Evolutionary conservation across 805 yeast species (phyloP), one percentile per base, ranked within the genome.

Genomic region (Myxozyma vanderwaltii): DNA sequence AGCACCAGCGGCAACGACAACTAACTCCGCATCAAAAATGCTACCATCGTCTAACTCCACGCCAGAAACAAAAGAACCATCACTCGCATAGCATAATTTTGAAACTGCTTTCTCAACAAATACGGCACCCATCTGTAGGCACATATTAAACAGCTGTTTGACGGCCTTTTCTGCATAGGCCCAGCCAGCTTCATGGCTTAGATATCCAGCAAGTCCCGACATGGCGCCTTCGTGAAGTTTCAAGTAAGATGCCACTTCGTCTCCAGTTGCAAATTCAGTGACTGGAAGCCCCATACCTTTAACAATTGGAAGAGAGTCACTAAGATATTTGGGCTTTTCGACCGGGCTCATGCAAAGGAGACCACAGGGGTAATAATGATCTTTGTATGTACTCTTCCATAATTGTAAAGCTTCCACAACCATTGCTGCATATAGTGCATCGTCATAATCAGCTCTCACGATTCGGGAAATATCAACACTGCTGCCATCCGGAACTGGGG

Each of bases 391-490:
- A 23, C 69, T 69, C 81, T 82, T 79, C 54, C 68, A 56, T 8
- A 68, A 55, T 26, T 54, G 54, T 43, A 78, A 66, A 1, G 84
- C 82, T 63, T 81, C 83, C 2, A 79, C 71, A 2, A 81, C 72
- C 64, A 81, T 59, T 47, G 70, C 69, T 3, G 82, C 69, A 57
- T 80, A 80, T n/a, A 72, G 66, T 31, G 70, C 43, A 54, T 79
- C 81, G 4, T 75, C 68, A 61, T 81, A 81, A 62, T 80, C 84
- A 0, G 79, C 72, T 50, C 83, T 70, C 15, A 81, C 74, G 49
- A 81, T 80, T 65, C 81, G 80, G 64, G 81, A 81, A 53, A 72
- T 72, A 61, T 81, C 85, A 55, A 73, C 75, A 8, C 82, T 77
- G 29, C 83, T 82, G 0, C 64, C 66, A 21, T 64, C 63, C 5